Evolutionary conservation across 495 filamentous ascomycete genomes (phyloP).

Genomic region (Penicillium subrubescens): DNA sequence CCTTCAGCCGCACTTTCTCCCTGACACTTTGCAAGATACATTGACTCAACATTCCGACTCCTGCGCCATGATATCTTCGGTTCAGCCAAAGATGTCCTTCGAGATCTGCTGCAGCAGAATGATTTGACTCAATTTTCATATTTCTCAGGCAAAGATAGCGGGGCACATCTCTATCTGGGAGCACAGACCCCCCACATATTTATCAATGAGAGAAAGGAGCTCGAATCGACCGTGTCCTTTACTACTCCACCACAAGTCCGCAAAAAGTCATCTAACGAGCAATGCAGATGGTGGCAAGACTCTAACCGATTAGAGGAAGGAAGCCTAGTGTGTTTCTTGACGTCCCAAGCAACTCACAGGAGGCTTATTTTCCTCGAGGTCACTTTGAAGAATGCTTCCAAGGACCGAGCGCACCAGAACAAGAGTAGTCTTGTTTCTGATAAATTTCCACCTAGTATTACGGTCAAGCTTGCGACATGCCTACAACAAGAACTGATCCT

Average conservation of each 20-base stretch:
- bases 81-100: constrained; percentile 16
- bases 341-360: constrained; percentile 4
- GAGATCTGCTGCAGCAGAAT: constrained; percentile 9
- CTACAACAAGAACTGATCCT: constrained; percentile 7
- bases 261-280: constrained; percentile 9
- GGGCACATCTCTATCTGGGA: constrained; percentile 15
- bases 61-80: constrained; percentile 19
- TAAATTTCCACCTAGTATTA: constrained; percentile 10
- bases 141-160: constrained; percentile 5
- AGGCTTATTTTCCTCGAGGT: constrained; percentile 17
- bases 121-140: constrained; percentile 28
- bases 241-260: constrained; percentile 4
- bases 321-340: constrained; percentile 16
- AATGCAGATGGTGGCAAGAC: constrained; percentile 20
- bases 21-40: constrained; percentile 13
- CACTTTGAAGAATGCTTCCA: constrained; percentile 11
- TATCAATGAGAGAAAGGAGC: constrained; percentile 18
- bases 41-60: constrained; percentile 19
- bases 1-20: constrained; percentile 11
- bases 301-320: constrained; percentile 18
- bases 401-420: constrained; percentile 1
- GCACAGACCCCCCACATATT: constrained; percentile 8
- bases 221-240: constrained; percentile 18
- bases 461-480: constrained; percentile 16
- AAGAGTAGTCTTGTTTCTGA: constrained; percentile 17